phyloP scores from a whole-genome alignment of 495 filamentous ascomycete genomes.

The Apiosordaria backusii region DNA sequence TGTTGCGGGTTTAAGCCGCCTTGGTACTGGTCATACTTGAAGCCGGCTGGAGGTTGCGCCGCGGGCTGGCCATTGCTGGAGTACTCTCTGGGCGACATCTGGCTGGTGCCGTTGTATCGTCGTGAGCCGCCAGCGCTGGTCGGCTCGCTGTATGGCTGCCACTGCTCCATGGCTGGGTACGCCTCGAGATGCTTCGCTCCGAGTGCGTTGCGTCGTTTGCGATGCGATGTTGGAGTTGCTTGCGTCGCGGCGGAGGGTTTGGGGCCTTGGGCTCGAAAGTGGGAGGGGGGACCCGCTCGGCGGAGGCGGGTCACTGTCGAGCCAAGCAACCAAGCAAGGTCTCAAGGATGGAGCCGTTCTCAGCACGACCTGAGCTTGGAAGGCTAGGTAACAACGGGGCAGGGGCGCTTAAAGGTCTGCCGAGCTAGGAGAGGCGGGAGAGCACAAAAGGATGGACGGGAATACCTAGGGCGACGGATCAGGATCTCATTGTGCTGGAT shows the following conservation, averaged over 20 bases:
- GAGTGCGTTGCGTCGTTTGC: conserved; percentile 2
- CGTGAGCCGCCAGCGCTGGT: conserved; percentile 42
- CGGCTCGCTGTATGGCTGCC: conserved; percentile 49
- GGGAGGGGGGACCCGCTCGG: conserved; percentile 4
- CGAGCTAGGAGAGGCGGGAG: neutral
- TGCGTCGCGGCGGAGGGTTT: neutral
- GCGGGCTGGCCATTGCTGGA: conserved; percentile 29
- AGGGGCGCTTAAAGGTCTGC: neutral
- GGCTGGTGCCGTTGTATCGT: conserved; percentile 49
- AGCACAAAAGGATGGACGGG: neutral
- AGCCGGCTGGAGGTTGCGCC: conserved; percentile 54
- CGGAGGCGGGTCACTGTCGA: conserved; percentile 1
- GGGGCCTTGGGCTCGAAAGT: conserved; percentile 1
- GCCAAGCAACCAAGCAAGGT: conserved; percentile 1
- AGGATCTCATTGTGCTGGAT: neutral
- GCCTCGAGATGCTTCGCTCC: conserved; percentile 11
- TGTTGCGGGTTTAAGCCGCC: conserved; percentile 51
- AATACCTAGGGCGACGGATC: neutral
- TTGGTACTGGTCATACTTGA: conserved; percentile 73
- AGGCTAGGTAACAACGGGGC: neutral
- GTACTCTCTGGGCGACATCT: conserved; percentile 45
- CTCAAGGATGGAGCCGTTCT: conserved; percentile 5
- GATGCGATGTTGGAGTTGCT: conserved; percentile 3
- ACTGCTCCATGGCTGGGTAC: conserved; percentile 54
- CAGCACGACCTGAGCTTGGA: neutral